A percentile compares a stretch with the other conserved stretches of the same genome.
Conservation (phyloP, 495 filamentous ascomycete genomes). For the Neurospora pannonica region DNA sequence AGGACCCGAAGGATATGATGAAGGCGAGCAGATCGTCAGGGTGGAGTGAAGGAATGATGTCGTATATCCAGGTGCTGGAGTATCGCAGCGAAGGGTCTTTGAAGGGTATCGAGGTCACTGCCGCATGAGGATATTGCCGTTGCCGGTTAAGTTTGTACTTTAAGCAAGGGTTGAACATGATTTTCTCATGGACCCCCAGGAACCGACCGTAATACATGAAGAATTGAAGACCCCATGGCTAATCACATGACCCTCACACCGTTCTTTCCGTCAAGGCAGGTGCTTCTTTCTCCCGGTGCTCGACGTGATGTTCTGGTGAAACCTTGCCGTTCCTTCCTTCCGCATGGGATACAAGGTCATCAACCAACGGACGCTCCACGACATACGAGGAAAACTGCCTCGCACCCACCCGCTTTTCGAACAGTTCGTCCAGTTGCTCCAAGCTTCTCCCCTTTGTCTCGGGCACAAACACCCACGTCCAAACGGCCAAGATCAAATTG, state of each 20-base stretch:
- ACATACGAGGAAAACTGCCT: constrained; percentile 24
- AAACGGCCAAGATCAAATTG: constrained; percentile 35
- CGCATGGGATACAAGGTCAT: constrained; percentile 1
- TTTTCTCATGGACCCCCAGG: background rate
- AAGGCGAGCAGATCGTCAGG: constrained; percentile 14
- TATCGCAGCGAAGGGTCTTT: constrained; percentile 27
- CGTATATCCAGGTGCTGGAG: constrained; percentile 17
- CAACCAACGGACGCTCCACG: constrained; percentile 15
- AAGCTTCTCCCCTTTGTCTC: constrained; percentile 48
- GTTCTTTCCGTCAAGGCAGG: background rate
- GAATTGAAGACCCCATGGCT: background rate
- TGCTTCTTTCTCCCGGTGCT: background rate
- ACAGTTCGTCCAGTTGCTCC: constrained; percentile 47
- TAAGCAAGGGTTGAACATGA: background rate
- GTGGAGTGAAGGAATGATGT: constrained; percentile 13
- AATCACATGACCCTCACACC: background rate
- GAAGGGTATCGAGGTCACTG: constrained; percentile 11
- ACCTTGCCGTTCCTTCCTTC: background rate
- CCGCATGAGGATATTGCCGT: background rate
- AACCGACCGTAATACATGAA: background rate
- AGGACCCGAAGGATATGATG: constrained; percentile 20
- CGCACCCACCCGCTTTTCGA: constrained; percentile 28
- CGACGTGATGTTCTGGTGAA: background rate
- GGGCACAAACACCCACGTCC: constrained; percentile 37
- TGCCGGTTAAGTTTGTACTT: background rate